Percentiles rank a stretch among this genome's conserved stretches.
Conservation (phyloP, 1,139 yeast species). For the Scheffersomyces stambukii region DNA sequence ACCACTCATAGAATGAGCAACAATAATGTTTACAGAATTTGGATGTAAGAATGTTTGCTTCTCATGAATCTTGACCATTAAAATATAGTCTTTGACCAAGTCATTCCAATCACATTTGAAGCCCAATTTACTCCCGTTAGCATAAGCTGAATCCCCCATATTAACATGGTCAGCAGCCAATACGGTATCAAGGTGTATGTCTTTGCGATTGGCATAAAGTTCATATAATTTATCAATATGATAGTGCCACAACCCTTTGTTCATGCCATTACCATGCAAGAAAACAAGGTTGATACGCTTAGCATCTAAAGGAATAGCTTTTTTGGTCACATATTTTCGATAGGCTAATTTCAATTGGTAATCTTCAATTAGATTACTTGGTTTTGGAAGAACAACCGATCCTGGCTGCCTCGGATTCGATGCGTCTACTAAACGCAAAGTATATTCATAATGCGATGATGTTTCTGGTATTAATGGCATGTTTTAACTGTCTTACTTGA, state of each 20-base stretch:
- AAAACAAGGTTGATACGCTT: constrained; percentile 52
- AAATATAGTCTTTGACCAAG: constrained; percentile 53
- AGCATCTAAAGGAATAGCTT: constrained; percentile 12
- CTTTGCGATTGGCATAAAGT: constrained; percentile 8
- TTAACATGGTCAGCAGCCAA: constrained; percentile 53
- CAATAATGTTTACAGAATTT: constrained; percentile 40
- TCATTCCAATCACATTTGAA: constrained; percentile 58
- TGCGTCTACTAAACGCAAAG: constrained; percentile 16
- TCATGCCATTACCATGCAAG: constrained; percentile 70
- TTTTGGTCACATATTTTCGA: constrained; percentile 25
- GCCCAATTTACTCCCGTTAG: constrained; percentile 53
- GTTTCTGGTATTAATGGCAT: constrained; percentile 11
- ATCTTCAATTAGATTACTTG: constrained; percentile 25
- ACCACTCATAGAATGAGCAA: constrained; percentile 82
- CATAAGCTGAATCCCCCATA: constrained; percentile 63
- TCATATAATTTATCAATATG: constrained; percentile 43
- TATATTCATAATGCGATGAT: constrained; percentile 10
- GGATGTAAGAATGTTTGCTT: constrained; percentile 14
- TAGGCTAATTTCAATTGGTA: constrained; percentile 29
- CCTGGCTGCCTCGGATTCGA: constrained; percentile 32
- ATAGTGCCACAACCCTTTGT: constrained; percentile 59
- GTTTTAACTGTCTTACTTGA: too few relatives aligned
- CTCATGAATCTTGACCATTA: constrained; percentile 40
- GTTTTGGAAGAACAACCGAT: constrained; percentile 11
- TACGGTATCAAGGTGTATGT: constrained; percentile 31